Evolutionary conservation across 2,329 filamentous ascomycete species (phyloP).

Genomic region (Xylaria arbuscula): DNA sequence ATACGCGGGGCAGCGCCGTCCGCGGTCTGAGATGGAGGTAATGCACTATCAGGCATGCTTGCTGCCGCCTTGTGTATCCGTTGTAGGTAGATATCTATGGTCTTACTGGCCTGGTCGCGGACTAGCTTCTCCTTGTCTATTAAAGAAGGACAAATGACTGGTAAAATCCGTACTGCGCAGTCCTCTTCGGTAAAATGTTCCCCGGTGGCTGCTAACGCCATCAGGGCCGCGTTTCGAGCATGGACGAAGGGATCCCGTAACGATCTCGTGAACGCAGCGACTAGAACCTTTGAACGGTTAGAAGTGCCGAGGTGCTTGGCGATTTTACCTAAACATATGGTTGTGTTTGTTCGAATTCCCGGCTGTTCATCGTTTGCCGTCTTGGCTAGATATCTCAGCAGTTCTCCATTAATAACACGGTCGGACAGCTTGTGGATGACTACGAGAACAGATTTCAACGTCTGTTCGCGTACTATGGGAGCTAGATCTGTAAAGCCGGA

Average conservation of each 20-base stretch:
- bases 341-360: conserved; percentile 97
- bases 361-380: conserved; percentile 98
- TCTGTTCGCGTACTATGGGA: conserved; percentile 93
- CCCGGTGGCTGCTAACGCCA: conserved; percentile 85
- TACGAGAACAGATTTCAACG: conserved; percentile 90
- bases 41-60: conserved; percentile 80
- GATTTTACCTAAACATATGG: conserved; percentile 96
- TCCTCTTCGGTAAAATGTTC: conserved; percentile 93
- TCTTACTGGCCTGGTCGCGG: conserved; percentile 90
- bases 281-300: conserved; percentile 87
- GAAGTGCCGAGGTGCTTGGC: conserved; percentile 84
- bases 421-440: conserved; percentile 92
- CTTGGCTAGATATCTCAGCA: conserved; percentile 90
- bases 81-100: conserved; percentile 85
- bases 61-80: conserved; percentile 81
- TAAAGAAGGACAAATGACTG: conserved; percentile 82
- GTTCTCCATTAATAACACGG: conserved; percentile 90
- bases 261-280: conserved; percentile 90
- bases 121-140: conserved; percentile 97
- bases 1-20: conserved; percentile 73
- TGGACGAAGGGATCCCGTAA: conserved; percentile 95
- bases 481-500: conserved; percentile 94
- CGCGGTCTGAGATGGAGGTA: conserved; percentile 72
- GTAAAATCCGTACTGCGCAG: conserved; percentile 83
- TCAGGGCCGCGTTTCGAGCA: conserved; percentile 86